Base-by-base conservation (phyloP, 2,329 filamentous ascomycete species). In the Talaromyces sp. region DNA sequence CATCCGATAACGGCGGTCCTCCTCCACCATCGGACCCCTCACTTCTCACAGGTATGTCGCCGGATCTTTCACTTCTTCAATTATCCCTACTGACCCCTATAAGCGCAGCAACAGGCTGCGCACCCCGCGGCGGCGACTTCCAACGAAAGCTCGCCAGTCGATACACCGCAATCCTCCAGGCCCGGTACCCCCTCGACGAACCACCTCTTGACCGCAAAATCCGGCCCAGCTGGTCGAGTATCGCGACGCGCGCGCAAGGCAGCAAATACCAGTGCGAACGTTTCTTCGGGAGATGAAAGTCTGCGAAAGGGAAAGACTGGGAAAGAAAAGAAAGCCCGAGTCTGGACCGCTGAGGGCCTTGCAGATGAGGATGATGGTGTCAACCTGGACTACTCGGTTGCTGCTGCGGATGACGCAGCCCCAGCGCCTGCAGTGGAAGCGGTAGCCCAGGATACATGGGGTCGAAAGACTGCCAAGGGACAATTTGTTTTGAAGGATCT, bases 401-500 rank as follows among this genome's bases (percentile, higher is more conserved):
- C 82, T 22, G 84, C 83, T 56, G 81, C 81, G 60, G 85, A 85
- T 69, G 84, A 85, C 59, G 84, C 86, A 69, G 76, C 76, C 35
- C 80, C 86, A 62, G 77, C 77, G 1, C 83, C 86, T 24, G 84
- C 85, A 10, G 79, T 96, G 2, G 91, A 96, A 71, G 85, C 87
- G 48, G 88, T 97, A 37, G 88, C 92, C 67, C 85, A 90, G 60
- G 87, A 89, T 13, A 88, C 91, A 1, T 97, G 93, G 92, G 95
- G 95, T 41, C 91, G 86, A 41, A 89, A 87, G 73, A 96, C 91
- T 14, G 86, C 85, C 61, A 93, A 94, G 79, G 95, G 95, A 60
- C 91, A 97, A 74, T 99, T 98, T 72, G 89, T 98, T 58, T 82
- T 99, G 68, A 96, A 91, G 73, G 95, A 99, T 72, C 81, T 99